A percentile compares a stretch with the other conserved stretches of the same genome.
Evolutionary conservation across 768 basidiomycete genomes (phyloP).

Genomic region (Rhizopogon vinicolor): DNA sequence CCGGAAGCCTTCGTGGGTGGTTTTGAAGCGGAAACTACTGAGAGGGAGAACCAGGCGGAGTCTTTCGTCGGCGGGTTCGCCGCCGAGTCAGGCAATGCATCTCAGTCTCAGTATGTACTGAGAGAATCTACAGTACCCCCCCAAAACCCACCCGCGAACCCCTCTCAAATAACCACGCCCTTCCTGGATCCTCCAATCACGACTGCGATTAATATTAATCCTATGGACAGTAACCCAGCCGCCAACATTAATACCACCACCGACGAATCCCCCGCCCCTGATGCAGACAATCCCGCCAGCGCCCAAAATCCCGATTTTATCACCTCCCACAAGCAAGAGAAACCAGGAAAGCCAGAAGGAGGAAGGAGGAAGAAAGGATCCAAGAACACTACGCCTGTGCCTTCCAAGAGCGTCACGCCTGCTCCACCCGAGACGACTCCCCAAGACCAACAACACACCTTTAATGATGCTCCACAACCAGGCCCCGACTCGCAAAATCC

Average conservation of each 20-base stretch:
- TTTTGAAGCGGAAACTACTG: slow-evolving; percentile 3
- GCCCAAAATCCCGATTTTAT: background rate
- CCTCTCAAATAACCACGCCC: slow-evolving; percentile 10
- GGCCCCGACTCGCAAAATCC: background rate
- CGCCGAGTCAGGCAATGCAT: slow-evolving; percentile 1
- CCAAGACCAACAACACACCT: background rate
- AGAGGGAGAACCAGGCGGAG: background rate
- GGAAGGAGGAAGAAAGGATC: background rate
- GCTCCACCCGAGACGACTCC: slow-evolving; percentile 1
- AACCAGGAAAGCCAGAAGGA: background rate
- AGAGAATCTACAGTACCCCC: background rate
- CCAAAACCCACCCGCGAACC: slow-evolving; percentile 3
- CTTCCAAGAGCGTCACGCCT: background rate
- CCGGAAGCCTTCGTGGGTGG: background rate
- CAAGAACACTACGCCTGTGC: background rate
- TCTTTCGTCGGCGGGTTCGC: slow-evolving; percentile 1
- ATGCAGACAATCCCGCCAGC: background rate
- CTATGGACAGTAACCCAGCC: background rate
- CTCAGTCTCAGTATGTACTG: background rate
- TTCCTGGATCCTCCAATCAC: background rate
- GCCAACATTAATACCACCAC: slow-evolving; percentile 9
- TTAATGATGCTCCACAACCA: background rate
- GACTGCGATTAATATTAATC: background rate
- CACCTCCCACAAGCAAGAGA: background rate
- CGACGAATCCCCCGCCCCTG: background rate